Conservation (phyloP, 2,329 filamentous ascomycete genomes). For the Pyricularia grisea region DNA sequence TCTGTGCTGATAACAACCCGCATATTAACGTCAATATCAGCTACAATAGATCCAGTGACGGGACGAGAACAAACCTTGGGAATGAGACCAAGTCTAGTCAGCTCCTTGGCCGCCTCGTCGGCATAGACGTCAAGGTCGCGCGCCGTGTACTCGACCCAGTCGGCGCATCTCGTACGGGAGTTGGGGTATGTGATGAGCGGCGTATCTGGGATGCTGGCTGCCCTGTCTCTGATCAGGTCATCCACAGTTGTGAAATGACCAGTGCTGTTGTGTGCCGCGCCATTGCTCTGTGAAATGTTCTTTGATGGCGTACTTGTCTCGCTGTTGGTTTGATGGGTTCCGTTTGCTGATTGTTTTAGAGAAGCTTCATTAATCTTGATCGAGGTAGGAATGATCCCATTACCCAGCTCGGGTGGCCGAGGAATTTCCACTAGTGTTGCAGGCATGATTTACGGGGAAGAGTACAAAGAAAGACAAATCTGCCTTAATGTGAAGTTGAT, state of each 20-base stretch:
- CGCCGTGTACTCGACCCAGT: conserved; percentile 4
- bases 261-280: neutral
- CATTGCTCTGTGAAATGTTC: neutral
- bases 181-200: conserved; percentile 2
- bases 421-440: neutral
- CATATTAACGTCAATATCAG: neutral
- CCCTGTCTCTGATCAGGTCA: conserved; percentile 2
- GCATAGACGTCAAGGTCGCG: conserved; percentile 1
- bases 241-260: neutral
- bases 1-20: neutral
- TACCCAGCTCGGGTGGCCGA: neutral
- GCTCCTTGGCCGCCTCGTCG: conserved; percentile 4
- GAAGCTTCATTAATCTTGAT: neutral
- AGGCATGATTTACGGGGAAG: neutral
- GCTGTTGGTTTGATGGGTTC: neutral
- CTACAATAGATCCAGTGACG: neutral
- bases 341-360: neutral
- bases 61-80: neutral
- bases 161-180: neutral
- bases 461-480: neutral
- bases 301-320: neutral
- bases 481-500: neutral
- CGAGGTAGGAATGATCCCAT: neutral
- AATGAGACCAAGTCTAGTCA: neutral
- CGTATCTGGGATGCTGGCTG: neutral